Conservation (phyloP, 2,329 filamentous ascomycete genomes). For the Xylariaceae sp. region DNA sequence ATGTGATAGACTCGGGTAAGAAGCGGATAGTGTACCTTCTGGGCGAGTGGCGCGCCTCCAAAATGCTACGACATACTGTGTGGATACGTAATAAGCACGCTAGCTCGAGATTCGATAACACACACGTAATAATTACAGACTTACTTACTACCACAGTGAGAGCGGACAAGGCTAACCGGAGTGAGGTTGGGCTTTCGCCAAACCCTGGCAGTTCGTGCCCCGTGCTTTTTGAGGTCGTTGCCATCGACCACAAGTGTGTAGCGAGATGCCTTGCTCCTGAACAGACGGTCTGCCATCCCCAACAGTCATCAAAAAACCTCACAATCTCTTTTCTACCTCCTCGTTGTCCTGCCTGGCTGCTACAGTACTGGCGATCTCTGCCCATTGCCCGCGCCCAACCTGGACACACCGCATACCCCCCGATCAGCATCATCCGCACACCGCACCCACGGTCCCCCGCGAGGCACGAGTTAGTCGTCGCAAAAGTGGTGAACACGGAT, state of each 20-base stretch:
- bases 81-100: no score
- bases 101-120: neutral
- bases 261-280: neutral
- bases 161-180: neutral
- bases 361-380: conserved; percentile 3
- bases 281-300: neutral
- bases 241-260: neutral
- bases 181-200: neutral
- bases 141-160: neutral
- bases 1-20: no score
- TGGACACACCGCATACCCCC: conserved; percentile 15
- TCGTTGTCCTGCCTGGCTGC: conserved; percentile 11
- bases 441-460: conserved; percentile 8
- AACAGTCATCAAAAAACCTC: neutral
- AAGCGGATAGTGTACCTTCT: no score
- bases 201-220: neutral
- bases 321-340: neutral
- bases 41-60: no score
- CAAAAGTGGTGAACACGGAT: conserved; percentile 36
- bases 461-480: conserved; percentile 13
- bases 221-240: neutral
- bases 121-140: neutral
- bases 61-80: no score
- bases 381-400: neutral
- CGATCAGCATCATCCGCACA: conserved; percentile 15